Evolutionary conservation across 2,329 filamentous ascomycete species (phyloP).

Genomic region (Fusarium aywerte): DNA sequence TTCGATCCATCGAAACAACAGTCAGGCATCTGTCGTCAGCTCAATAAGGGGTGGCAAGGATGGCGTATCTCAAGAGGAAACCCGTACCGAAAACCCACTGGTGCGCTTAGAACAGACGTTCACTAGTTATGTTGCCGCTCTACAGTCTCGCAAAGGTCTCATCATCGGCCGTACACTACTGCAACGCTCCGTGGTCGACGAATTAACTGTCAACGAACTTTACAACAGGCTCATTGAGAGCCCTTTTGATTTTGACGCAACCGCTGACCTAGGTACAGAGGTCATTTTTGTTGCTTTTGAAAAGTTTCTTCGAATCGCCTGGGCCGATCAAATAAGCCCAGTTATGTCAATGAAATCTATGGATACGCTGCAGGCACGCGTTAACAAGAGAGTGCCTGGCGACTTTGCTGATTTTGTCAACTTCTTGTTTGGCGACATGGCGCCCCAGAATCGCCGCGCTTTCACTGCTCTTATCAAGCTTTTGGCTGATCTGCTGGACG

Average conservation of each 20-base stretch:
- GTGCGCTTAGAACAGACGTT: slow-evolving; percentile 85
- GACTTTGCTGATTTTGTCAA: slow-evolving; percentile 79
- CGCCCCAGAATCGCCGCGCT: slow-evolving; percentile 77
- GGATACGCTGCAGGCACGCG: slow-evolving; percentile 76
- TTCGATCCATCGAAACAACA: slow-evolving; percentile 57
- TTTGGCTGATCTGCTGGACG: slow-evolving; percentile 86
- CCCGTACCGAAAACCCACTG: slow-evolving; percentile 71
- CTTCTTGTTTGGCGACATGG: slow-evolving; percentile 72
- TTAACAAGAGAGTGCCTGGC: slow-evolving; percentile 73
- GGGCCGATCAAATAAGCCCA: slow-evolving; percentile 88
- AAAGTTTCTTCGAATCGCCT: slow-evolving; percentile 88
- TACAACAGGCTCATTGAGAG: slow-evolving; percentile 90
- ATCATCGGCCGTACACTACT: slow-evolving; percentile 82
- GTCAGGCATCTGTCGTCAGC: slow-evolving; percentile 65
- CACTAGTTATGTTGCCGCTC: slow-evolving; percentile 80
- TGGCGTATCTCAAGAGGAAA: slow-evolving; percentile 56
- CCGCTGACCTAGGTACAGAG: slow-evolving; percentile 81
- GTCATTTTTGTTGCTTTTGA: slow-evolving; percentile 92
- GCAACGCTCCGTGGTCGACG: slow-evolving; percentile 75
- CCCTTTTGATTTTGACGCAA: slow-evolving; percentile 79
- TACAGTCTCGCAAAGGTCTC: slow-evolving; percentile 87
- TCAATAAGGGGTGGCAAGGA: slow-evolving; percentile 61
- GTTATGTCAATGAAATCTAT: slow-evolving; percentile 79
- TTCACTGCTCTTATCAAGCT: slow-evolving; percentile 87
- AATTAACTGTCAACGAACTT: slow-evolving; percentile 84